A percentile compares a stretch with the other conserved stretches of the same genome.
Conservation (phyloP, 768 basidiomycete species). For the Xanthoconium purpureum region DNA sequence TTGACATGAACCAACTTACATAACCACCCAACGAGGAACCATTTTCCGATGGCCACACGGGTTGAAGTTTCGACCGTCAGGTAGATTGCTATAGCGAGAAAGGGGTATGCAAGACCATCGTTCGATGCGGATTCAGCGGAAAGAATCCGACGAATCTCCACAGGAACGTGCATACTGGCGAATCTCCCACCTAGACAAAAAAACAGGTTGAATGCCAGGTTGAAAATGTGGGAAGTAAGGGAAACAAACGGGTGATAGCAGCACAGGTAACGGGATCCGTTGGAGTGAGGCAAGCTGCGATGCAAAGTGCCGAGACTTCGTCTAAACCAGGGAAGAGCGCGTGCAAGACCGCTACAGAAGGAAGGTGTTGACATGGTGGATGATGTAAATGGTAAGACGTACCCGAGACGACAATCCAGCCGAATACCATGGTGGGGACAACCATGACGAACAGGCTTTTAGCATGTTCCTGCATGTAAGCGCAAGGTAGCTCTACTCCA, state of each 20-base stretch:
- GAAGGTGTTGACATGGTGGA: neutral
- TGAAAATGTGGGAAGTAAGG: neutral
- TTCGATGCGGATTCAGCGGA: conserved; percentile 92
- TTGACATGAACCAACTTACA: conserved; percentile 35
- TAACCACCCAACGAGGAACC: conserved; percentile 84
- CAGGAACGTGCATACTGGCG: conserved; percentile 66
- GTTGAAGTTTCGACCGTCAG: conserved; percentile 67
- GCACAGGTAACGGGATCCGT: conserved; percentile 95
- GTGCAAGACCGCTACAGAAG: conserved; percentile 56
- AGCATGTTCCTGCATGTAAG: conserved; percentile 80
- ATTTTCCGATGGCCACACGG: conserved; percentile 68
- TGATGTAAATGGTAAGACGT: conserved; percentile 16
- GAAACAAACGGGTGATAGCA: conserved; percentile 61
- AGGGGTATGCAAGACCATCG: conserved; percentile 94
- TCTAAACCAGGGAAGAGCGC: conserved; percentile 68
- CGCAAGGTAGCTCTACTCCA: conserved; percentile 86
- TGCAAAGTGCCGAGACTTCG: conserved; percentile 74
- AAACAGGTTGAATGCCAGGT: neutral
- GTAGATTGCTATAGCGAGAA: conserved; percentile 83
- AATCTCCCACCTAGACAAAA: conserved; percentile 57
- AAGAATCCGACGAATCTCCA: conserved; percentile 74
- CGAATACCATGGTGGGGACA: conserved; percentile 80
- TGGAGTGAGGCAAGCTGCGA: conserved; percentile 87
- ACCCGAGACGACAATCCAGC: conserved; percentile 79
- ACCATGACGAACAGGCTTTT: conserved; percentile 68